Conservation (phyloP, 169 alveolate genomes). For the Cryptosporidium baileyi region DNA sequence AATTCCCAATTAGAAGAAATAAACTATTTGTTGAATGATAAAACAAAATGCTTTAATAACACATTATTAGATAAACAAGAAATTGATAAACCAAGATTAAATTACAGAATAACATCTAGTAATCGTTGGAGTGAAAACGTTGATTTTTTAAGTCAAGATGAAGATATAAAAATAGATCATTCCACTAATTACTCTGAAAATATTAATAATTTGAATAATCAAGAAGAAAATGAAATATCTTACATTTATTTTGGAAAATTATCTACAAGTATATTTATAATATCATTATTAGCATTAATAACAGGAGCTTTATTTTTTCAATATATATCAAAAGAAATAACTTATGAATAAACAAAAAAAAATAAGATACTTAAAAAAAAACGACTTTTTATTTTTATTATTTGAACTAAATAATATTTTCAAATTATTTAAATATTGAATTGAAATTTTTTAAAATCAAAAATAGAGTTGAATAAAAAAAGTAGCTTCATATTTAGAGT, state of each 20-base stretch:
- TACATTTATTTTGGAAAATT: background rate
- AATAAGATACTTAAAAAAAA: too few relatives aligned
- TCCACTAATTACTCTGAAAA: too few relatives aligned
- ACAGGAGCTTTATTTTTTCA: slow-evolving; percentile 19
- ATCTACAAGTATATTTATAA: slow-evolving; percentile 9
- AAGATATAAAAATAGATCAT: background rate
- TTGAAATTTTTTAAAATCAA: too few relatives aligned
- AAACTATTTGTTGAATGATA: background rate
- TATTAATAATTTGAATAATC: too few relatives aligned
- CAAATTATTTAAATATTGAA: too few relatives aligned
- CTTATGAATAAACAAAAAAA: background rate
- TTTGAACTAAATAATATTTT: too few relatives aligned
- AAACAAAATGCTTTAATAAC: too few relatives aligned
- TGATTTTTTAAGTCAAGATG: slow-evolving; percentile 3
- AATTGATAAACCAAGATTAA: slow-evolving; percentile 7
- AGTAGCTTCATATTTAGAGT: too few relatives aligned
- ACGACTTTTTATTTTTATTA: too few relatives aligned
- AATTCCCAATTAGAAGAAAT: slow-evolving; percentile 34
- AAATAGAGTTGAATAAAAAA: too few relatives aligned
- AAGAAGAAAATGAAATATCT: background rate
- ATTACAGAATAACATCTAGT: background rate
- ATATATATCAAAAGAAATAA: slow-evolving; percentile 17
- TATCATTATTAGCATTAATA: slow-evolving; percentile 23
- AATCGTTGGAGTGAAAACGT: slow-evolving; percentile 50
- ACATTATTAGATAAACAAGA: too few relatives aligned